A percentile compares a stretch with the other conserved stretches of the same genome.
These are phyloP conservation scores for Gossypium stocksii DNA, from an alignment of 345 rosid species.

Conservation along the genomic window DNA sequence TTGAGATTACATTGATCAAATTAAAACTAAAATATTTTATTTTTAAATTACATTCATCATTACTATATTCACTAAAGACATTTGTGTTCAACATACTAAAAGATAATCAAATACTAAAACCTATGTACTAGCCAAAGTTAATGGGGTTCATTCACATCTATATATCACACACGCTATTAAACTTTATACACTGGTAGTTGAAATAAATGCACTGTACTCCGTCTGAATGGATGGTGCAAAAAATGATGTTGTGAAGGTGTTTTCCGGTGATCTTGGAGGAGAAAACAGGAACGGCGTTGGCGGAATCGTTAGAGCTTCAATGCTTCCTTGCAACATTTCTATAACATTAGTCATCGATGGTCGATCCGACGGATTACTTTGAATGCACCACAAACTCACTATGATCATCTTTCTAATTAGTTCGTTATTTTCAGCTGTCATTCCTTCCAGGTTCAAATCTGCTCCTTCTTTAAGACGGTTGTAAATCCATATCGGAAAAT, in stretches of 20 bases:
- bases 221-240: background rate
- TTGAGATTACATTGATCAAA: background rate
- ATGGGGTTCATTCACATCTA: background rate
- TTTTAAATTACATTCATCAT: background rate
- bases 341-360: constrained; percentile 36
- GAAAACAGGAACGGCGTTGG: constrained; percentile 12
- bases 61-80: background rate
- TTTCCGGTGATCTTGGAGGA: background rate
- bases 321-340: constrained; percentile 31
- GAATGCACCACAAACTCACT: constrained; percentile 28
- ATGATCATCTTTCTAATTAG: constrained; percentile 12
- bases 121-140: background rate
- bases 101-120: background rate
- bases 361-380: constrained; percentile 39
- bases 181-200: background rate
- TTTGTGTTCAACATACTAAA: background rate
- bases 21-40: background rate
- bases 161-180: background rate
- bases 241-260: background rate
- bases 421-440: constrained; percentile 1
- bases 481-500: constrained; percentile 23
- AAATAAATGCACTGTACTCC: background rate
- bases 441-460: constrained; percentile 1
- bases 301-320: constrained; percentile 6
- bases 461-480: background rate